Conservation (phyloP, 2,329 filamentous ascomycete genomes). For the Cladophialophora yegresii region DNA sequence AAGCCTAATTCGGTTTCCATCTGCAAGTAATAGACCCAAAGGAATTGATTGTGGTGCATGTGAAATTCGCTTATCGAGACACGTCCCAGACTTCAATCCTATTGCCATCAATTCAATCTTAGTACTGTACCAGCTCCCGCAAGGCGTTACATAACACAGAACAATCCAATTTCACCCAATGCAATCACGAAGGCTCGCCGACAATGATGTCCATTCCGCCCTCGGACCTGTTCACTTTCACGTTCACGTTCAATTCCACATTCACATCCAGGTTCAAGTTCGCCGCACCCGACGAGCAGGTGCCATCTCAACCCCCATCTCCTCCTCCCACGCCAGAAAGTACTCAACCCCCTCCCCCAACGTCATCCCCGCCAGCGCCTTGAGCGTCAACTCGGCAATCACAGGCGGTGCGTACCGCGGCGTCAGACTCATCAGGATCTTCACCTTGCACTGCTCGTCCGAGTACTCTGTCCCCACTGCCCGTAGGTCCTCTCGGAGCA, state of each 20-base stretch:
- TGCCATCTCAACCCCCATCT: not conserved
- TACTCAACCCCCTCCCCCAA: not conserved
- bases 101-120: no score
- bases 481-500: not conserved
- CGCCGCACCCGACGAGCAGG: not conserved
- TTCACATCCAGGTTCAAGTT: no score
- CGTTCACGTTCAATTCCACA: no score
- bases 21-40: not conserved
- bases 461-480: not conserved
- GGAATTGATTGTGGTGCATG: not conserved
- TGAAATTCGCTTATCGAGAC: no score
- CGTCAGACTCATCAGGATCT: not conserved
- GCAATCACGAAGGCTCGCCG: no score
- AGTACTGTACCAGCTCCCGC: no score
- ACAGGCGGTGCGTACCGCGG: not conserved
- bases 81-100: no score
- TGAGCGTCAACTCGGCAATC: not conserved
- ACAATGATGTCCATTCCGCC: no score
- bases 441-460: not conserved
- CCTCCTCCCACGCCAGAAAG: not conserved
- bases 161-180: no score
- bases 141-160: no score
- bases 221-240: no score
- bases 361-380: not conserved
- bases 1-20: not conserved